Evolutionary conservation across 2,329 filamentous ascomycete species (phyloP), one percentile per base, ranked within the genome.

Genomic region (Botrytis fabae): DNA sequence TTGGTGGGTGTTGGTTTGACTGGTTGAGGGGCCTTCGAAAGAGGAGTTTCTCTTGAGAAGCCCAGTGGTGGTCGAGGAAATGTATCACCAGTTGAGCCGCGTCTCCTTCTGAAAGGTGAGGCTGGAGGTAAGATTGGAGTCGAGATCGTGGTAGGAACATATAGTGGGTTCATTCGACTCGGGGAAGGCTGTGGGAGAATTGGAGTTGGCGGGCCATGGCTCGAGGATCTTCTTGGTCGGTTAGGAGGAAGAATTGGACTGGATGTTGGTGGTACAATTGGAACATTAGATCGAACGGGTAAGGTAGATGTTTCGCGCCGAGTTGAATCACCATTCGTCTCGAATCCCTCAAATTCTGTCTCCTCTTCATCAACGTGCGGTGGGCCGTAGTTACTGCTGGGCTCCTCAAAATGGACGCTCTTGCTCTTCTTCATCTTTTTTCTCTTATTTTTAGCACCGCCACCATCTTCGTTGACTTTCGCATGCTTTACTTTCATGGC

Each of bases 121-220:
- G 22, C 20, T 25, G 70, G 70, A 28, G 70, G 70, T 4, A 72
- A 20, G 8, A 72, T 72, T 4, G 70, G 70, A 18, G 51, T 60
- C n/a, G 28, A 38, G 25, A 6, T n/a, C 8, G 28, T 32, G 16
- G 48, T 38, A 57, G 65, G 22, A 16, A 42, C 35, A 40, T n/a
- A 38, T 1, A 57, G 38, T 22, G 40, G 65, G 22, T 59, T 28
- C n/a, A 44, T 25, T 2, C 48, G 48, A 69, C n/a, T 68, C 14
- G 64, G 64, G 40, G 64, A 68, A 42, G 64, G 9, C 51, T 25
- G 64, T 54, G 64, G 64, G 16, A 54, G 32, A 54, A 66, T 66
- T 1, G 64, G 44, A 10, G 64, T 22, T 9, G 48, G 7, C 4
- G 38, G 48, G 9, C 48, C 51, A 28, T 69, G 38, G n/a, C 35